Conservation (phyloP, 164 flowering plant species). For the Umbellularia californica region DNA sequence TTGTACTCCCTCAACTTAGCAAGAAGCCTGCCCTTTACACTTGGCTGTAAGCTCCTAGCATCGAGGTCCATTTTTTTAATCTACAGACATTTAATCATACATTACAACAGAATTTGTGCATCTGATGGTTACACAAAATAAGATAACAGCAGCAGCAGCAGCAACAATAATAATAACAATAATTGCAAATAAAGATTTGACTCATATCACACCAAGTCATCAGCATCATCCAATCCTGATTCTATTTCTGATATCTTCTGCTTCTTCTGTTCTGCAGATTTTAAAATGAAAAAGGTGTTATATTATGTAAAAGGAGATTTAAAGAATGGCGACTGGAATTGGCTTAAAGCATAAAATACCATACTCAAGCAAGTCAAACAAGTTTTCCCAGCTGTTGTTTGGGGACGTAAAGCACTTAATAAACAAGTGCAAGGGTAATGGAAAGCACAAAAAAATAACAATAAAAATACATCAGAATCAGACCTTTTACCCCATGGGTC, state of each 20-base stretch:
- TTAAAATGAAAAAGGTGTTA: neutral
- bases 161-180: too few species aligned
- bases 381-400: too few species aligned
- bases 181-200: neutral
- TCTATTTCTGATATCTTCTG: constrained; percentile 65
- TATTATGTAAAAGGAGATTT: too few species aligned
- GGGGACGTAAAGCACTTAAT: too few species aligned
- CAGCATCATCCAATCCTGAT: constrained; percentile 78
- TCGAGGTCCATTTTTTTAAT: constrained; percentile 88
- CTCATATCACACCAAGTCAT: constrained; percentile 52
- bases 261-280: constrained; percentile 70
- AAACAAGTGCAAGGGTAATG: too few species aligned
- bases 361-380: too few species aligned
- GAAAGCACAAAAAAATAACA: too few species aligned
- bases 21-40: constrained; percentile 75
- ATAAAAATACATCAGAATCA: too few species aligned
- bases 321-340: neutral
- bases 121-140: neutral
- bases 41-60: constrained; percentile 87
- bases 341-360: too few species aligned
- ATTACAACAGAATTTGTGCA: neutral
- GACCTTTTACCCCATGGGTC: too few species aligned
- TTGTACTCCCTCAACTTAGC: constrained; percentile 86
- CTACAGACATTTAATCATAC: constrained; percentile 27
- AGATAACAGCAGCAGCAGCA: too few species aligned